Percentiles rank a stretch among this genome's conserved stretches.
phyloP scores from a whole-genome alignment of 768 basidiomycete species.

The Crepidotus variabilis region DNA sequence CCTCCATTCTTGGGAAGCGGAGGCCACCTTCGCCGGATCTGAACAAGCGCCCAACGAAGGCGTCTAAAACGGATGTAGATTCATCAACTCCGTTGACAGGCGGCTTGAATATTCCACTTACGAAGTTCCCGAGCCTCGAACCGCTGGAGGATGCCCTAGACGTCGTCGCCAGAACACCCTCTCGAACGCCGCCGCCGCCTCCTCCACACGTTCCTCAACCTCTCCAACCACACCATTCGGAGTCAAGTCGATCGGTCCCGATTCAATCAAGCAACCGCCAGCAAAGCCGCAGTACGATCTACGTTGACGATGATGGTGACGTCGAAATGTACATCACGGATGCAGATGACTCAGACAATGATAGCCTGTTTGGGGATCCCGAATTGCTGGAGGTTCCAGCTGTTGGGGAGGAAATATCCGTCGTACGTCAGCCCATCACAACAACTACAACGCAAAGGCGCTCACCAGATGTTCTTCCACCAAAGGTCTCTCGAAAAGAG shows the following conservation, averaged over 20 bases:
- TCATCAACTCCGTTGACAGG: not conserved
- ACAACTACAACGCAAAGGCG: not conserved
- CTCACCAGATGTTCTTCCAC: not conserved
- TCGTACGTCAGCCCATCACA: not conserved
- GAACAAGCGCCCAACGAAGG: constrained; percentile 7
- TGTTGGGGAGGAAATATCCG: not conserved
- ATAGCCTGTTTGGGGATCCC: constrained; percentile 10
- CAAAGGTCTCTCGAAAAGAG: not conserved
- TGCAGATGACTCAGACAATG: constrained; percentile 2
- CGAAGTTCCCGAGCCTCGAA: not conserved
- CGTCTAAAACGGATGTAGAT: not conserved
- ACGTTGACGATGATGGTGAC: not conserved
- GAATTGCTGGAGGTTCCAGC: not conserved
- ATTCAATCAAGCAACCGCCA: no score
- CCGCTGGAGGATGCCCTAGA: not conserved
- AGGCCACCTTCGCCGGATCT: not conserved
- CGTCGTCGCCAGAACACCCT: not conserved
- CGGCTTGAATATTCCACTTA: not conserved
- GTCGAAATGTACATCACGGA: not conserved
- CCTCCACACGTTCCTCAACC: not conserved
- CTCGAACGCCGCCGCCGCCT: not conserved
- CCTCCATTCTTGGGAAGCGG: not conserved
- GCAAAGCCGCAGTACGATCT: not conserved
- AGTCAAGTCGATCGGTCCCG: no score
- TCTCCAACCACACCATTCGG: no score